phyloP scores from a whole-genome alignment of 768 basidiomycete genomes.

The Gymnopilus dilepis region DNA sequence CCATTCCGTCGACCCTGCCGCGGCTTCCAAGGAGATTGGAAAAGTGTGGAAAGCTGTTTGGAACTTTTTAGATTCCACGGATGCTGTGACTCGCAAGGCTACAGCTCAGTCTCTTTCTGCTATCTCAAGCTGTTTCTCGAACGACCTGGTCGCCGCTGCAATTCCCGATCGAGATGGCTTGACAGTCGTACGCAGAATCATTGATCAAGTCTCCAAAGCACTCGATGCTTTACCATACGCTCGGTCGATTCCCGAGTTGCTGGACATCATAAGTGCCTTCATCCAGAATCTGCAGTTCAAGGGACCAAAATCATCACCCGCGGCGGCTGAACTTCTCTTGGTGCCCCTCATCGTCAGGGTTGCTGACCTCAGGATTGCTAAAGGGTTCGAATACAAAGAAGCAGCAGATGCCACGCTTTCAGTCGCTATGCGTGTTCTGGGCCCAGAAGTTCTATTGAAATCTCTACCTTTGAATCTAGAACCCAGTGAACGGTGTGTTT shows the following conservation, averaged over 20 bases:
- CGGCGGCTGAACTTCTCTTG: constrained; percentile 74
- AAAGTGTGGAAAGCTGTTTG: constrained; percentile 79
- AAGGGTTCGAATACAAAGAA: constrained; percentile 91
- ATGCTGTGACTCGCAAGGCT: constrained; percentile 63
- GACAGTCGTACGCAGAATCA: constrained; percentile 64
- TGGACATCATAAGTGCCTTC: constrained; percentile 75
- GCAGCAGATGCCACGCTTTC: constrained; percentile 80
- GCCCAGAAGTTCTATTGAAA: constrained; percentile 78
- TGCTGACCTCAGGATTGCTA: constrained; percentile 75
- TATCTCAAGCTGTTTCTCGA: constrained; percentile 74
- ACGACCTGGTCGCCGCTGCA: constrained; percentile 60
- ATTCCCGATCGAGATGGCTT: constrained; percentile 51
- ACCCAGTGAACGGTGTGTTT: constrained; percentile 71
- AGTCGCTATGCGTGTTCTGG: constrained; percentile 82
- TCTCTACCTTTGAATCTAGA: constrained; percentile 87
- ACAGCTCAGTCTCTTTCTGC: constrained; percentile 66
- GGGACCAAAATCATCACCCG: constrained; percentile 41
- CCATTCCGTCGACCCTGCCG: constrained; percentile 51
- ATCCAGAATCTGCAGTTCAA: constrained; percentile 65
- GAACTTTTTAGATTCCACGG: constrained; percentile 77
- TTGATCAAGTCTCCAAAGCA: constrained; percentile 67
- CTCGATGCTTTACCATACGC: constrained; percentile 78
- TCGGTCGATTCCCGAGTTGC: constrained; percentile 76
- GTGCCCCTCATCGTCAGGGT: constrained; percentile 72
- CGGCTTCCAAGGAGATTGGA: constrained; percentile 57